These are phyloP conservation scores for Cladophialophora bantiana DNA, from an alignment of 2,329 filamentous ascomycete species.

Conservation along the genomic window DNA sequence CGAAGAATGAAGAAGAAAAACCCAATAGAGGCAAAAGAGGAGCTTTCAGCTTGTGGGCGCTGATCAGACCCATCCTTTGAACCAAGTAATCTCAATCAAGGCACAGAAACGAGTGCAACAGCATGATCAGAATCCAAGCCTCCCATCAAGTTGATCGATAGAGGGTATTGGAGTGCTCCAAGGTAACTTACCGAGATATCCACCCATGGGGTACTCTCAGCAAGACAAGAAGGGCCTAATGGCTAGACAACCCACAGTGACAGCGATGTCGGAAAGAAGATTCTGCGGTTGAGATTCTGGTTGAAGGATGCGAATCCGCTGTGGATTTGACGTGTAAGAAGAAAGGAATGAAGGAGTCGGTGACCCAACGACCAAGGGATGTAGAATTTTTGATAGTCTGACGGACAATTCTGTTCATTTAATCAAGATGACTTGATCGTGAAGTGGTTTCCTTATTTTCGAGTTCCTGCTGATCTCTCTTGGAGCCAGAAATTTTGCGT, in stretches of 20 bases:
- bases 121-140: conserved; percentile 13
- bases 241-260: background rate
- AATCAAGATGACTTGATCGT: conserved; percentile 23
- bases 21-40: background rate
- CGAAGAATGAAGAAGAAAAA: conserved; percentile 1
- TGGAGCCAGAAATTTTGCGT: background rate
- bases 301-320: conserved; percentile 6
- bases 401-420: conserved; percentile 22
- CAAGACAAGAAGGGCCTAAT: background rate
- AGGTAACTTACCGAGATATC: background rate
- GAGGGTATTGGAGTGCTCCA: background rate
- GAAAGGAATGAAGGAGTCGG: background rate
- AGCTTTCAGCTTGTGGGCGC: background rate
- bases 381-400: conserved; percentile 10
- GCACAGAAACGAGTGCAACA: background rate
- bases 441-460: background rate
- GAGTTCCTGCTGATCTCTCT: conserved; percentile 11
- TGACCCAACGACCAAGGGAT: background rate
- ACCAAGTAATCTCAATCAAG: conserved; percentile 2
- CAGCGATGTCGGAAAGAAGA: conserved; percentile 11
- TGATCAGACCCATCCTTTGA: conserved; percentile 5
- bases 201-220: conserved; percentile 2
- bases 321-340: background rate
- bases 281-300: background rate
- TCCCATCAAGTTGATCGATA: background rate